These are phyloP conservation scores for Rosa hybrid DNA, from an alignment of 331 rosid genomes.

Conservation along the genomic window DNA sequence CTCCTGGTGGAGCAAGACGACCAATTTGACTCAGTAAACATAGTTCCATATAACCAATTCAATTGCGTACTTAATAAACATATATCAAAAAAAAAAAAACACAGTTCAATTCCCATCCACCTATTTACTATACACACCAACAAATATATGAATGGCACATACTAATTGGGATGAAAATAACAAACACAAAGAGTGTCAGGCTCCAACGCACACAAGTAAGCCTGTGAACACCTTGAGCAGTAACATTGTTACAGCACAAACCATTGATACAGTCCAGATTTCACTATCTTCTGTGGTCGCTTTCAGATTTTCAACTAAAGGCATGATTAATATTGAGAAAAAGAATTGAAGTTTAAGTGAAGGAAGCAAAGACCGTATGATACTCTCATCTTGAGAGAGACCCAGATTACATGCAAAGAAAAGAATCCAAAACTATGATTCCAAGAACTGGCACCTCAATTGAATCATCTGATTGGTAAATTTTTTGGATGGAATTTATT, in stretches of 20 bases:
- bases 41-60: background rate
- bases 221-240: background rate
- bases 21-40: background rate
- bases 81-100: no score
- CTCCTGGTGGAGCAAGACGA: background rate
- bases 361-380: background rate
- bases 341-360: no score
- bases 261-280: background rate
- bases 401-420: background rate
- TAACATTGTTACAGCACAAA: no score
- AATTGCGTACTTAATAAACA: background rate
- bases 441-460: no score
- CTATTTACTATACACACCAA: no score
- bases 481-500: no score
- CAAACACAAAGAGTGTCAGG: background rate
- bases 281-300: no score
- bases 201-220: background rate
- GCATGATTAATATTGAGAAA: background rate
- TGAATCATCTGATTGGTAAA: no score
- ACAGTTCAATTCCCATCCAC: background rate
- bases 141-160: background rate
- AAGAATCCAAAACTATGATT: background rate
- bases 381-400: background rate
- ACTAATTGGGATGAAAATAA: background rate
- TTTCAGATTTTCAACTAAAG: no score